phyloP scores from a whole-genome alignment of 768 basidiomycete species.

The Lactarius evosmus region DNA sequence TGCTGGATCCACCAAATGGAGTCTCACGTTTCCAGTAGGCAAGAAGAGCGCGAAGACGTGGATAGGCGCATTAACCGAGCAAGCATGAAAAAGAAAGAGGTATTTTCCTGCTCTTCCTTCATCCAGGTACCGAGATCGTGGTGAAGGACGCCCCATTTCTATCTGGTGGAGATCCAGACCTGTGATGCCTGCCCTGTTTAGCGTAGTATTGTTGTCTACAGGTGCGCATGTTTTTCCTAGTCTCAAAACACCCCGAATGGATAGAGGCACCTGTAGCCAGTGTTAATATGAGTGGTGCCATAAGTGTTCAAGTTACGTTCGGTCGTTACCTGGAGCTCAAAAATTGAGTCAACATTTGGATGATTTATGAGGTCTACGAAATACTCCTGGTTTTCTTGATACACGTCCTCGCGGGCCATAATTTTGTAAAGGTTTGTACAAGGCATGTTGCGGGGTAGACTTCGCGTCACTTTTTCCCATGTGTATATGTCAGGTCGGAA shows the following conservation, averaged over 20 bases:
- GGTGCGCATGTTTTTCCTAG: constrained; percentile 81
- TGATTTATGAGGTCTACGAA: constrained; percentile 92
- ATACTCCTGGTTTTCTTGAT: constrained; percentile 80
- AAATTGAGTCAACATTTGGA: constrained; percentile 92
- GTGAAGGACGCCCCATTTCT: constrained; percentile 55
- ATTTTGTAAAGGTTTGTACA: constrained; percentile 82
- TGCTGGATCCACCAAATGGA: constrained; percentile 90
- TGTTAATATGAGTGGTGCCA: constrained; percentile 5
- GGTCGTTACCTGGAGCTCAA: constrained; percentile 74
- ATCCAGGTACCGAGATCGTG: constrained; percentile 69
- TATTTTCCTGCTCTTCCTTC: constrained; percentile 69
- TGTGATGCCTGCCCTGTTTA: constrained; percentile 76
- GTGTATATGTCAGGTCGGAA: constrained; percentile 71
- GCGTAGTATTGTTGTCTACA: constrained; percentile 60
- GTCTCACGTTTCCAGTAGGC: constrained; percentile 61
- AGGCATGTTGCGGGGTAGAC: constrained; percentile 74
- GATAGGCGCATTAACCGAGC: constrained; percentile 64
- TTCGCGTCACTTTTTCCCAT: constrained; percentile 68
- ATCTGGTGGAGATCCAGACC: constrained; percentile 86
- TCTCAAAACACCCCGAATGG: constrained; percentile 74
- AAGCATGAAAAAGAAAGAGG: constrained; percentile 86
- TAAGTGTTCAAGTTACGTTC: neutral
- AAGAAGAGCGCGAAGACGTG: constrained; percentile 89
- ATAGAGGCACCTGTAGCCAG: constrained; percentile 65
- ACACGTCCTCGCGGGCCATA: constrained; percentile 77